These are phyloP conservation scores for Penicillium lagena DNA, from an alignment of 495 filamentous ascomycete genomes.

Conservation along the genomic window DNA sequence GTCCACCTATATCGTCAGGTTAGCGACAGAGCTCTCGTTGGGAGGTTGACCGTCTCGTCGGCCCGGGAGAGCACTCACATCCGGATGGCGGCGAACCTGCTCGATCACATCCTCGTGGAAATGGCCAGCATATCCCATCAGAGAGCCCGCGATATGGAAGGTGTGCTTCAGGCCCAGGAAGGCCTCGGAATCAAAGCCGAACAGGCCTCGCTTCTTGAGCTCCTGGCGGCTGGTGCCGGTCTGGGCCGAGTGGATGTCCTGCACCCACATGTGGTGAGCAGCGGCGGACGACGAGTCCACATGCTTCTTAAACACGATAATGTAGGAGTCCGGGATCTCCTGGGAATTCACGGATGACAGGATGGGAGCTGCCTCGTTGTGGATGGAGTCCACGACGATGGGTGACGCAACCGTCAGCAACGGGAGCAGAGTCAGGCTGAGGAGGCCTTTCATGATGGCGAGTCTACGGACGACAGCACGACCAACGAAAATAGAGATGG, in stretches of 20 bases:
- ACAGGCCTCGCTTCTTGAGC: constrained; percentile 83
- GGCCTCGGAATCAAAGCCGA: constrained; percentile 61
- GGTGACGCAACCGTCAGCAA: constrained; percentile 69
- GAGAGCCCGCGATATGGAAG: constrained; percentile 75
- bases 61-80: constrained; percentile 61
- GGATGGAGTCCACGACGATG: constrained; percentile 69
- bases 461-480: constrained; percentile 23
- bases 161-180: constrained; percentile 91
- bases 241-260: constrained; percentile 57
- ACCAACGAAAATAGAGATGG: constrained; percentile 13
- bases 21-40: too few species aligned
- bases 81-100: constrained; percentile 89
- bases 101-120: constrained; percentile 92
- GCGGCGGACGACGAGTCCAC: constrained; percentile 59
- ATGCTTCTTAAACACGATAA: constrained; percentile 97
- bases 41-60: background rate
- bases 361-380: constrained; percentile 81
- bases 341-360: constrained; percentile 71
- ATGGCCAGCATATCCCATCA: constrained; percentile 91
- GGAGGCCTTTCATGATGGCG: constrained; percentile 67
- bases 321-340: constrained; percentile 85
- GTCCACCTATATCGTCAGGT: constrained; percentile 59
- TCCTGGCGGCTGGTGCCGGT: constrained; percentile 53
- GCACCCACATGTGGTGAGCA: constrained; percentile 86
- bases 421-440: constrained; percentile 59